Evolutionary conservation across 106 monocot species (phyloP).

Genomic region (Platanthera zijinensis): DNA sequence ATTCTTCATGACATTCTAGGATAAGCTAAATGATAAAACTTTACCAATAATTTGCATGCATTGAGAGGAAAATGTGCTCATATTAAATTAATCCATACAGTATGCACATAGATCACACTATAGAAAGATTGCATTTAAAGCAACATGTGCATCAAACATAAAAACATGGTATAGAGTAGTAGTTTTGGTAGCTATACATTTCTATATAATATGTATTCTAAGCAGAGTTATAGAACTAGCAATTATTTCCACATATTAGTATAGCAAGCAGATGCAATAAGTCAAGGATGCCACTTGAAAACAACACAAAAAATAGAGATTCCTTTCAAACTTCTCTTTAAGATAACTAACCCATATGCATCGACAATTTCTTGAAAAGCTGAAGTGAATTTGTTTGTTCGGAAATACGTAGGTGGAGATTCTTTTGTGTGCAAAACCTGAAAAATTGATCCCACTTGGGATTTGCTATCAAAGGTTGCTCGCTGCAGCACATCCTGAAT

Average conservation of each 20-base stretch:
- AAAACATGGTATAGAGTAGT: background rate
- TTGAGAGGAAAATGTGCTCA: background rate
- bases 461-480: constrained; percentile 84
- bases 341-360: constrained; percentile 82
- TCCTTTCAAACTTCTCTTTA: background rate
- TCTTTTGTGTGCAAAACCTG: constrained; percentile 85
- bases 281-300: background rate
- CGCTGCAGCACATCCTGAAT: constrained; percentile 63
- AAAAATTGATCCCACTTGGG: constrained; percentile 95
- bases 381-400: constrained; percentile 81
- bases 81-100: background rate
- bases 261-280: background rate
- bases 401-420: constrained; percentile 84
- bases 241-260: background rate
- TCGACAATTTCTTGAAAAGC: constrained; percentile 99
- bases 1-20: background rate
- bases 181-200: background rate
- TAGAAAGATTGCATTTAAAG: background rate
- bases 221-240: background rate
- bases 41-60: background rate
- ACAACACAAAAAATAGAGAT: background rate
- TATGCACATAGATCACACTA: background rate
- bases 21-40: background rate
- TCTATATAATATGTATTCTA: background rate
- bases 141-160: background rate